These are phyloP conservation scores for Torulaspora microellipsoides DNA, from an alignment of 805 yeast genomes.

Conservation along the genomic window DNA sequence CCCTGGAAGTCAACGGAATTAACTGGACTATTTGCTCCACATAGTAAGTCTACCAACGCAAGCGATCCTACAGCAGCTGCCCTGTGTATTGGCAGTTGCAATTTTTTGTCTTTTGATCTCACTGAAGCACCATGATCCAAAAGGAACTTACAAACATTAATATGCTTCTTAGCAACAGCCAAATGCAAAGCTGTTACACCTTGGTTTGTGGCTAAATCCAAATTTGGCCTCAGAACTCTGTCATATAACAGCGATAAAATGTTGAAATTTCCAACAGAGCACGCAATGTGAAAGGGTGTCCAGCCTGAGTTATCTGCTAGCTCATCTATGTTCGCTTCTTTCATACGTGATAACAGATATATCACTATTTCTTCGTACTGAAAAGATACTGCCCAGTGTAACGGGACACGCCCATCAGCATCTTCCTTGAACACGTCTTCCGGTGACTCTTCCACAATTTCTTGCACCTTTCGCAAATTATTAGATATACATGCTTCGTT, in stretches of 20 bases:
- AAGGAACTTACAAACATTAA: conserved; percentile 49
- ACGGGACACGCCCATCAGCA: conserved; percentile 70
- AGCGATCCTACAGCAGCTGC: conserved; percentile 76
- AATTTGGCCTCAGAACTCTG: conserved; percentile 51
- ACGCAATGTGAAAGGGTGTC: conserved; percentile 83
- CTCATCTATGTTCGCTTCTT: conserved; percentile 58
- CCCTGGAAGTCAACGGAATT: conserved; percentile 67
- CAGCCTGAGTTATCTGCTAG: conserved; percentile 72
- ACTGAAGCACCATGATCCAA: conserved; percentile 57
- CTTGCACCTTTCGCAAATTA: conserved; percentile 47
- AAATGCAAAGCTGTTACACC: conserved; percentile 75
- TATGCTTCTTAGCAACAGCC: conserved; percentile 67
- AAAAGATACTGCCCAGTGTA: conserved; percentile 85
- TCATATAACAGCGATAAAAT: conserved; percentile 49
- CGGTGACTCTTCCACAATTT: conserved; percentile 48
- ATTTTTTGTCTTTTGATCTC: conserved; percentile 60
- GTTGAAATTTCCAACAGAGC: conserved; percentile 61
- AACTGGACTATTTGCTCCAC: conserved; percentile 52
- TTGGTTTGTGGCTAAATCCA: conserved; percentile 54
- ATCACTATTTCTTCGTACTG: conserved; percentile 48
- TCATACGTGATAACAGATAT: conserved; percentile 36
- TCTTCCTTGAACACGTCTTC: conserved; percentile 48
- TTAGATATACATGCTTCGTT: conserved; percentile 68
- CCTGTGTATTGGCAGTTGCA: conserved; percentile 67
- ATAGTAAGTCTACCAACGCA: conserved; percentile 51